Evolutionary conservation across 305 asterid species (phyloP), one percentile per base, ranked within the genome.

Genomic region (Solanum hybrid): DNA sequence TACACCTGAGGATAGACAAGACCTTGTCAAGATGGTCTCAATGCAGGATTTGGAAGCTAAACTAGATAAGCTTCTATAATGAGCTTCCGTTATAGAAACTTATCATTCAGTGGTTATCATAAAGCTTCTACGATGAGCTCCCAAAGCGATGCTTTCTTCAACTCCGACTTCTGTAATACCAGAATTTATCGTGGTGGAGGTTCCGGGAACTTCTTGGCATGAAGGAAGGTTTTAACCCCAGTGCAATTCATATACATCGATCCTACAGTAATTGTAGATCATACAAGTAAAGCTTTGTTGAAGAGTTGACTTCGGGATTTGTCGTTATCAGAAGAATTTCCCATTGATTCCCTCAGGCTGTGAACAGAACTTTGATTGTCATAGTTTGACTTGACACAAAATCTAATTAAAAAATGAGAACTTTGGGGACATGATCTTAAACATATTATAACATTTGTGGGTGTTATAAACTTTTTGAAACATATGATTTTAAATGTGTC

Each of bases 21-120:
- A 89, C 89, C 93, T 93, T 85, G 89, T 95, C 75, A 93, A 90
- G 86, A 94, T 93, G 98, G 91, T 95, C 51, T 90, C 97, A 3
- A 88, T 94, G 76, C 95, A 91, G 75, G 98, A 95, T 89, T 90
- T 97, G 94, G 96, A 95, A 94, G 93, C 94, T 80, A 96, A 95
- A 90, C 99, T 98, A n/a, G 99, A 98, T 89, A 94, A 89, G 86
- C 93, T 95, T 89, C 93, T 94, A 94, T 95, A 89, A 91, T 75
- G 75, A 86, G 37, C 88, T 89, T 51, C 87, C 80, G 9, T 11
- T 69, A 6, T 34, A 71, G 11, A 37, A 40, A 14, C 20, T 34
- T 42, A 28, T 82, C 16, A 42, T 40, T 81, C 2, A 81, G 36
- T 14, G 86, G n/a, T 81, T 39, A 26, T 16, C 71, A 16, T 37